Evolutionary conservation across 352 stramenopile species (phyloP), one percentile per base, ranked within the genome.

Genomic region (Pythium graminicola): DNA sequence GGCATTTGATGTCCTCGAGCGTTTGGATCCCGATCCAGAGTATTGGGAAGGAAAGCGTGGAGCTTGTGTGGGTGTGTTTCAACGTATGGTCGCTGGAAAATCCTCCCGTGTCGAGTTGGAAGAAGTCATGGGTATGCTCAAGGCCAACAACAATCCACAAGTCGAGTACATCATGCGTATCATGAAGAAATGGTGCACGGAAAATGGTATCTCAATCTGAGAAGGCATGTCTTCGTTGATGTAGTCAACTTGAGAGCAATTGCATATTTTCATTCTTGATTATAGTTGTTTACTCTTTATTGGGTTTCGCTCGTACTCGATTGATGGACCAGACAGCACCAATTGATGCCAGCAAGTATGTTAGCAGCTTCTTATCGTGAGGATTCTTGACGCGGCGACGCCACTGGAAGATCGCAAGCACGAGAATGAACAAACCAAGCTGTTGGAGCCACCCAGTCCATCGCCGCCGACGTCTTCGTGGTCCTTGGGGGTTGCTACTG

Each of bases 31-130:
- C 4, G 93, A 98, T 59, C 89, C 93, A 1, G 92, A 98, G 70
- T 98, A 97, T 65, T 97, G 90, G 88, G 94, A 98, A 58, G 95
- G 95, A 16, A 97, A 98, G 66, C 86, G 93, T 31, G 95, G 95
- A 24, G 91, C 92, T 14, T 97, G 92, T 60, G 87, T 97, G 11
- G 95, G 95, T 29, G 93, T 98, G 13, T 98, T 98, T 59, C 91
- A 98, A 55, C 76, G 87, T 24, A 81, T 96, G n/a, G 81, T 98
- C 19, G 88, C 89, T 2, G 93, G 87, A 13, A 95, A 96, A 55
- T 81, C 85, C 5, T 80, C 79, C 6, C 90, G 90, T 44, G 82
- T 94, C 20, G 85, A 95, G 49, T 70, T 98, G 2, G 76, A 92
- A 42, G 93, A 98, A 49, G 81, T 93, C 10, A 68, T 98, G 32